Evolutionary conservation across 768 basidiomycete genomes (phyloP).

Genomic region (Mrakia gelida): DNA sequence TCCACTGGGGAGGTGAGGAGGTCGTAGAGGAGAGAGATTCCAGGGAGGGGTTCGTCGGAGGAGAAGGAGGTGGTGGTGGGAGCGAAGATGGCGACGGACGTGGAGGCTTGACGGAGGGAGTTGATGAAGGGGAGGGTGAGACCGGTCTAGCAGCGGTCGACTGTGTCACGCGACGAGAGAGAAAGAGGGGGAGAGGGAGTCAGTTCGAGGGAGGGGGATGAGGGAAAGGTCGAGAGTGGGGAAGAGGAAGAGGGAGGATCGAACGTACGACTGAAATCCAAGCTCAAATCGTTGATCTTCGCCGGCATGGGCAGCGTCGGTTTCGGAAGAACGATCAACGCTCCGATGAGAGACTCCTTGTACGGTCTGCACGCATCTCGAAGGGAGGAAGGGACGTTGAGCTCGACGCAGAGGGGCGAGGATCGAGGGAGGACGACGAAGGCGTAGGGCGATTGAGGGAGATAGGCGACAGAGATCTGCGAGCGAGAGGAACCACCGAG

Average conservation of each 20-base stretch:
- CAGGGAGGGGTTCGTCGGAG: not conserved
- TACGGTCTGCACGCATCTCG: not conserved
- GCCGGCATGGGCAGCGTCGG: not conserved
- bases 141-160: not conserved
- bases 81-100: not conserved
- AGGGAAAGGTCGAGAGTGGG: too few species aligned
- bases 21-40: not conserved
- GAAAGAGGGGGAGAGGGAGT: too few species aligned
- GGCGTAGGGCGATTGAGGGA: not conserved
- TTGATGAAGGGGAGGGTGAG: not conserved
- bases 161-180: too few species aligned
- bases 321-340: not conserved
- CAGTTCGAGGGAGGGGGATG: not conserved
- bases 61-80: not conserved
- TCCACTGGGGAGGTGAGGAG: not conserved
- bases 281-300: not conserved
- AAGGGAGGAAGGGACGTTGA: not conserved
- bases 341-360: conserved; percentile 4
- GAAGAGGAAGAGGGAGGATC: not conserved
- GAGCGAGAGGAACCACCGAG: too few species aligned
- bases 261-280: not conserved
- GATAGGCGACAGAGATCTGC: not conserved
- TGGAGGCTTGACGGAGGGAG: not conserved
- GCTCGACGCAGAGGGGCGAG: not conserved
- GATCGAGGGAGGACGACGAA: not conserved